Evolutionary conservation across 169 alveolate genomes (phyloP).

Genomic region (Cystoisospora suis): DNA sequence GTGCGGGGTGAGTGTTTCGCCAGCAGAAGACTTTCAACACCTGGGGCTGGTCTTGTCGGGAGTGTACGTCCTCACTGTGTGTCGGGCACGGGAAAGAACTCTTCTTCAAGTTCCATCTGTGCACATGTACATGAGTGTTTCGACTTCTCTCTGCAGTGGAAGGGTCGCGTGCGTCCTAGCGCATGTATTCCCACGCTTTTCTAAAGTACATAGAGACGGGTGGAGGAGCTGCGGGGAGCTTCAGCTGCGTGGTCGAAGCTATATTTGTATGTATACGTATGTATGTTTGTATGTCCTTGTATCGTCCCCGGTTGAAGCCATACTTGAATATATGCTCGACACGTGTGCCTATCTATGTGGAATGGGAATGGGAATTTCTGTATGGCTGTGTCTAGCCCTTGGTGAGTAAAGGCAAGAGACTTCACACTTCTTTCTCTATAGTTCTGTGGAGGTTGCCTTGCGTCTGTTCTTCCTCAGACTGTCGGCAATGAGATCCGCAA

Average conservation of each 20-base stretch:
- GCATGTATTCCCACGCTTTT: not conserved
- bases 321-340: not conserved
- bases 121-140: not conserved
- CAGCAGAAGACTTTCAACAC: too few relatives aligned
- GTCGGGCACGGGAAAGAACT: not conserved
- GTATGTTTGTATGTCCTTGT: not conserved
- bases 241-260: too few relatives aligned
- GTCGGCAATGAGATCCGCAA: constrained; percentile 74
- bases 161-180: too few relatives aligned
- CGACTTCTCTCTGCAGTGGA: not conserved
- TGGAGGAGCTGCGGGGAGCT: too few relatives aligned
- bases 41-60: too few relatives aligned
- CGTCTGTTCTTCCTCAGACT: constrained; percentile 60
- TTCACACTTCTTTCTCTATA: not conserved
- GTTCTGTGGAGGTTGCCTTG: not conserved
- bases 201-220: too few relatives aligned
- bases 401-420: not conserved
- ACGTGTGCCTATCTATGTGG: not conserved
- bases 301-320: too few relatives aligned
- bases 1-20: constrained; percentile 74
- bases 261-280: not conserved
- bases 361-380: not conserved
- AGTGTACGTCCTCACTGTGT: too few relatives aligned
- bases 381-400: not conserved
- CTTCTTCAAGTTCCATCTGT: not conserved